Conservation (phyloP, 1,284 basidiomycete genomes). For the Butyriboletus appendiculatus region DNA sequence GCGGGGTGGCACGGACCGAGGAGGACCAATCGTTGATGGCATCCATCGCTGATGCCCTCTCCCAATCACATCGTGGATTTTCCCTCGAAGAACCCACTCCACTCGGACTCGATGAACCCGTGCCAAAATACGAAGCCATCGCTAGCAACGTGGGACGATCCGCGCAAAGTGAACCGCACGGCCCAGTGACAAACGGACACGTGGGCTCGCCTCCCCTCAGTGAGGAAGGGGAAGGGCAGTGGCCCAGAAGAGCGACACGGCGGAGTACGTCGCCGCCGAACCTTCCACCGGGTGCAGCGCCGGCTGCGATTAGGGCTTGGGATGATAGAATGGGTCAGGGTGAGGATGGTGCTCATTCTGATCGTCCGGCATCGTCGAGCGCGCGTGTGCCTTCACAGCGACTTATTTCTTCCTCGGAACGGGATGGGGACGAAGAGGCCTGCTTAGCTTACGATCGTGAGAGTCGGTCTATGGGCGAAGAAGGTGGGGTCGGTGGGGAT, state of each 20-base stretch:
- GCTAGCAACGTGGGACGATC: slow-evolving; percentile 1
- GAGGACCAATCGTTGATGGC: slow-evolving; percentile 49
- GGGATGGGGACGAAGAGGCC: slow-evolving; percentile 35
- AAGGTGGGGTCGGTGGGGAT: slow-evolving; percentile 1
- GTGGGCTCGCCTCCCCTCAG: slow-evolving; percentile 2
- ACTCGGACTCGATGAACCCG: slow-evolving; percentile 25
- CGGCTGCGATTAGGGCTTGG: slow-evolving; percentile 35
- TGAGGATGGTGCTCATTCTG: slow-evolving; percentile 38
- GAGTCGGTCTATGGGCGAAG: slow-evolving; percentile 8
- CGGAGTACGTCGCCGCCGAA: slow-evolving; percentile 32
- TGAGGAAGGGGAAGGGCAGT: slow-evolving; percentile 14
- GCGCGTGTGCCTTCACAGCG: slow-evolving; percentile 34
- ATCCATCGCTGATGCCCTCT: slow-evolving; percentile 53
- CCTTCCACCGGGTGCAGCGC: slow-evolving; percentile 39
- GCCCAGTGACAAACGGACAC: slow-evolving; percentile 20
- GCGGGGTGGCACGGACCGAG: slow-evolving; percentile 13
- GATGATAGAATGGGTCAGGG: slow-evolving; percentile 33
- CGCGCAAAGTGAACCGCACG: slow-evolving; percentile 22
- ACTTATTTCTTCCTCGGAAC: slow-evolving; percentile 38
- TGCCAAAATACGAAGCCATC: slow-evolving; percentile 30
- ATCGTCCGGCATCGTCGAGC: slow-evolving; percentile 37
- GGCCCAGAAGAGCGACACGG: slow-evolving; percentile 28
- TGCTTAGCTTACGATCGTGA: slow-evolving; percentile 28
- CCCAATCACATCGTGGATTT: slow-evolving; percentile 27
- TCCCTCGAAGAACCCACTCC: slow-evolving; percentile 28